Evolutionary conservation across 805 yeast genomes (phyloP).

Genomic region (Yarrowia sp.): DNA sequence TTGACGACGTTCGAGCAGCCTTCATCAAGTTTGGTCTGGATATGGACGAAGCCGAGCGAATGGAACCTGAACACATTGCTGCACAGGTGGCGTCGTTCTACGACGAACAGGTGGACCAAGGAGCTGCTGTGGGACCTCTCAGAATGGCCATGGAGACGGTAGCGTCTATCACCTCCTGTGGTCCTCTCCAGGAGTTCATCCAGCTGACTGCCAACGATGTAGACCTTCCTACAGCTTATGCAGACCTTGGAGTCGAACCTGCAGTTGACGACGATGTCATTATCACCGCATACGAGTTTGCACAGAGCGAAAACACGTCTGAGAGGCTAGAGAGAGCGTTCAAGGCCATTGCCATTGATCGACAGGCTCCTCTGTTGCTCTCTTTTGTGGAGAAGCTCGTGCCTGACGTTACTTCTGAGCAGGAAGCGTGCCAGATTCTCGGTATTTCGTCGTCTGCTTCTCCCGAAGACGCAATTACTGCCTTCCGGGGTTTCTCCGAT

Average conservation of each 20-base stretch:
- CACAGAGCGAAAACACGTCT: slow-evolving; percentile 46
- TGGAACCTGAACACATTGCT: slow-evolving; percentile 22
- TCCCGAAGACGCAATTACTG: slow-evolving; percentile 15
- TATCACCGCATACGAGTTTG: slow-evolving; percentile 76
- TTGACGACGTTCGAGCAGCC: slow-evolving; percentile 56
- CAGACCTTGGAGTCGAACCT: slow-evolving; percentile 57
- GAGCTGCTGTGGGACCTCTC: slow-evolving; percentile 24
- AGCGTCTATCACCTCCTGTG: slow-evolving; percentile 40
- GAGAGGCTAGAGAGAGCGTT: slow-evolving; percentile 45
- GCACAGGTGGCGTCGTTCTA: slow-evolving; percentile 30
- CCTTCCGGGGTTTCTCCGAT: slow-evolving; percentile 20
- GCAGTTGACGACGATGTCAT: slow-evolving; percentile 73
- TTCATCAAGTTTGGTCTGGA: slow-evolving; percentile 50
- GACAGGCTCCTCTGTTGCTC: slow-evolving; percentile 47
- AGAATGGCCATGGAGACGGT: slow-evolving; percentile 43
- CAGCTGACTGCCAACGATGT: slow-evolving; percentile 55
- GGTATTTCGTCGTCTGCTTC: not conserved
- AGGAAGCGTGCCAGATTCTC: slow-evolving; percentile 19
- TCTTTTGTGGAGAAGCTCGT: slow-evolving; percentile 46
- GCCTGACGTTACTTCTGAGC: slow-evolving; percentile 19
- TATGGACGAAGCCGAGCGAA: slow-evolving; percentile 42
- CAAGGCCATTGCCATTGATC: slow-evolving; percentile 46
- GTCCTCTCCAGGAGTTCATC: slow-evolving; percentile 40
- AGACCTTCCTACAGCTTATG: slow-evolving; percentile 59
- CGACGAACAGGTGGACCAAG: slow-evolving; percentile 26